Evolutionary conservation across 805 yeast species (phyloP), one percentile per base, ranked within the genome.

Genomic region (Metschnikowia shivogae): DNA sequence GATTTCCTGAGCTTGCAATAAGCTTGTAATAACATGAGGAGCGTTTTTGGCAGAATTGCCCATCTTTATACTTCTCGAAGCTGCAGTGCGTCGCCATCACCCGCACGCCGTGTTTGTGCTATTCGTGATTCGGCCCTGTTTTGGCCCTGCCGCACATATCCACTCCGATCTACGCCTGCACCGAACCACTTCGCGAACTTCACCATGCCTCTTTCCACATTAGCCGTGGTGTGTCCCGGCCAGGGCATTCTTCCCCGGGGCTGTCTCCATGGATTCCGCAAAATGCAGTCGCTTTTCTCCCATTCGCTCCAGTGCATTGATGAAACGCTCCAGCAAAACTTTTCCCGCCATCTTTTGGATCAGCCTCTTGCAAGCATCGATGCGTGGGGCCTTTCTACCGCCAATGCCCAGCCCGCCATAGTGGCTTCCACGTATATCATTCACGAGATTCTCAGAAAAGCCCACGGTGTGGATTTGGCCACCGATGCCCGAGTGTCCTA

Each of bases 371-470:
- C 34, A 9, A n/a, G n/a, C 26, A 37, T 49, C 22, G 56, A 51
- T 22, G 10, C 44, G 6, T 54, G 57, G 57, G 43, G 47, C 38
- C 42, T 44, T n/a, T 42, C 50, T 33, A 53, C 59, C 13, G 45
- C 57, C 35, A 64, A 73, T 53, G 81, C 81, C 19, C 84, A 78
- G 63, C 82, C 82, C 3, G 73, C 81, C 20, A 71, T 78, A 9
- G 59, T 78, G 27, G 63, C 74, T 2, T 59, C 77, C 4, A 66
- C 77, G 4, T 49, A 42, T 37, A 45, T 48, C 27, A 14, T 47
- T 10, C 22, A 34, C 11, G 36, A 46, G 26, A 34, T 55, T 1
- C 30, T 55, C n/a, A 12, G 26, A 11, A 31, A 36, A 9, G 31
- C 31, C 8, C 39, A 46, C 36, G 54, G 52, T 24, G 30, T 55